phyloP scores from a whole-genome alignment of 2,329 filamentous ascomycete genomes.

The Calonectria pteridis region DNA sequence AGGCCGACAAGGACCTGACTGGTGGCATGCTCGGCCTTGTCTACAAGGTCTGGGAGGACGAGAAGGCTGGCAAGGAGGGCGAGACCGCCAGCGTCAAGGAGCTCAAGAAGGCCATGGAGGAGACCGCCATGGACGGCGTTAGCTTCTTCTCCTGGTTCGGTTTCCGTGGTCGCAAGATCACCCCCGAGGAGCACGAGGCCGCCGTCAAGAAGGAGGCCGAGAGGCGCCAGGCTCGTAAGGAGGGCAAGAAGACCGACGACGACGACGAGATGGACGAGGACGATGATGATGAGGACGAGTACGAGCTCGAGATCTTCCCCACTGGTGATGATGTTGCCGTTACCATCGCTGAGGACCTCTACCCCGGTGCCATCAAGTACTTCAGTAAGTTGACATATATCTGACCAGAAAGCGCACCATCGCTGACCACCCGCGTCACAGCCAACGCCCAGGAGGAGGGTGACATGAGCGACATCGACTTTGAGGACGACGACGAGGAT shows the following conservation, averaged over 20 bases:
- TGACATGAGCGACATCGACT: conserved; percentile 76
- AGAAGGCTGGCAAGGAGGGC: conserved; percentile 59
- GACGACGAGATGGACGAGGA: conserved; percentile 62
- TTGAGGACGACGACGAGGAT: conserved; percentile 75
- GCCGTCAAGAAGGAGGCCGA: conserved; percentile 72
- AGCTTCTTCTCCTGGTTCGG: conserved; percentile 95
- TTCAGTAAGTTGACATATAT: conserved; percentile 76
- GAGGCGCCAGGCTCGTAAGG: conserved; percentile 62
- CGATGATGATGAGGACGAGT: conserved; percentile 71
- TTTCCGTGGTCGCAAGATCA: conserved; percentile 78
- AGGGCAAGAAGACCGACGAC: conserved; percentile 64
- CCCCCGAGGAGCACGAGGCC: conserved; percentile 76
- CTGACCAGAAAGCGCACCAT: neutral
- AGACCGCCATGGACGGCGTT: conserved; percentile 71
- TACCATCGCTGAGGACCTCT: conserved; percentile 87
- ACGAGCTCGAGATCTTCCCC: conserved; percentile 87
- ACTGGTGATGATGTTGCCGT: conserved; percentile 86
- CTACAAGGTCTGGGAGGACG: conserved; percentile 74
- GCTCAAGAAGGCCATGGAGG: conserved; percentile 68
- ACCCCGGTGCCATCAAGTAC: conserved; percentile 89
- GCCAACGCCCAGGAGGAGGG: conserved; percentile 74
- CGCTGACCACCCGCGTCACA: conserved; percentile 52
- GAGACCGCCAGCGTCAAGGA: conserved; percentile 63
- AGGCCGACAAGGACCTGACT: conserved; percentile 83
- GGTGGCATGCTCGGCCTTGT: conserved; percentile 82